Conservation (phyloP, 2,329 filamentous ascomycete genomes). For the Thelonectria rubi region DNA sequence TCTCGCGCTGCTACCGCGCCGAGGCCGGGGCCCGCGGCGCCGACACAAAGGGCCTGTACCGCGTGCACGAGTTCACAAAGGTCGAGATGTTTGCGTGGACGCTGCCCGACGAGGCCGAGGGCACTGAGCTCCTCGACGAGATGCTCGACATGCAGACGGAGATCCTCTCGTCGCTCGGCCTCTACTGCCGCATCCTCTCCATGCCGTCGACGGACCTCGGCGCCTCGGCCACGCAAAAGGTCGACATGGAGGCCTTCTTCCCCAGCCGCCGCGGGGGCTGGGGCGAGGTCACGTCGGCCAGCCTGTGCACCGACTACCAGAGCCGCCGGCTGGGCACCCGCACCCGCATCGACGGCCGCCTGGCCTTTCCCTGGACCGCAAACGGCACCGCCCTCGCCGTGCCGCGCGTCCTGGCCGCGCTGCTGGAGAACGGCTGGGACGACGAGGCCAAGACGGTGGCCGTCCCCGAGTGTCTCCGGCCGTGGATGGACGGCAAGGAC, state of each 20-base stretch:
- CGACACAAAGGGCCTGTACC: conserved; percentile 93
- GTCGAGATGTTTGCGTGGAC: conserved; percentile 98
- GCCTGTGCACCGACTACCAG: conserved; percentile 96
- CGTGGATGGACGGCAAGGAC: conserved; percentile 83
- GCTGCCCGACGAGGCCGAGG: conserved; percentile 59
- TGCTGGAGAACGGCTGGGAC: conserved; percentile 92
- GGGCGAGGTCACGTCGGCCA: conserved; percentile 92
- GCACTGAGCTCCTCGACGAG: conserved; percentile 77
- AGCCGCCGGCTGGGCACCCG: conserved; percentile 81
- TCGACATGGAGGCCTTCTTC: conserved; percentile 95
- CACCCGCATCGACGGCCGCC: conserved; percentile 64
- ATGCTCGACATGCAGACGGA: conserved; percentile 88
- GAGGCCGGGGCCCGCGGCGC: conserved; percentile 91
- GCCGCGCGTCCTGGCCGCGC: conserved; percentile 85
- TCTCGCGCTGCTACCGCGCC: conserved; percentile 93
- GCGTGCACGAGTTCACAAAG: conserved; percentile 98
- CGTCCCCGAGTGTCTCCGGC: conserved; percentile 81
- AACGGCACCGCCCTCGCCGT: conserved; percentile 96
- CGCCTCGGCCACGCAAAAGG: conserved; percentile 85
- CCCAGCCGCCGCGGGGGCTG: conserved; percentile 78
- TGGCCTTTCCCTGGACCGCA: conserved; percentile 84
- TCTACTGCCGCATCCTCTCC: conserved; percentile 89
- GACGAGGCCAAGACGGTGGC: conserved; percentile 71
- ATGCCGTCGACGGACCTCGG: conserved; percentile 93
- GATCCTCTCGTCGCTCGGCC: conserved; percentile 78